Percentiles rank a stretch among this genome's conserved stretches.
These are phyloP conservation scores for Pleoardoris graminearum DNA, from an alignment of 2,329 filamentous ascomycete species.

Conservation along the genomic window DNA sequence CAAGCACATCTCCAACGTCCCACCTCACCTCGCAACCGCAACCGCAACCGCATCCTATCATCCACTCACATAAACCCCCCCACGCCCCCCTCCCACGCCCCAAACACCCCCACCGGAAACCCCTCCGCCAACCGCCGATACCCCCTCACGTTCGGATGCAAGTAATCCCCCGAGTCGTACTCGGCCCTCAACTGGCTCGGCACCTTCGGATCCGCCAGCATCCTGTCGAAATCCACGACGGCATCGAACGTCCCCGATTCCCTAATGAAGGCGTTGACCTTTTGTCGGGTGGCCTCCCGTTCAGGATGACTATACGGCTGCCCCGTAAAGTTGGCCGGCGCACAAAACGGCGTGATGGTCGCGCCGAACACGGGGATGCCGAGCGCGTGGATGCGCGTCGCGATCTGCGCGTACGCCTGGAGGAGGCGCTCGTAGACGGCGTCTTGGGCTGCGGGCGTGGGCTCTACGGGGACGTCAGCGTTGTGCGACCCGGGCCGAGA, in stretches of 20 bases:
- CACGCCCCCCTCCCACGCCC: slow-evolving; percentile 25
- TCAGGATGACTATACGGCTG: slow-evolving; percentile 60
- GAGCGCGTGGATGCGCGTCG: slow-evolving; percentile 56
- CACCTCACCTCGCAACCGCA: too few relatives aligned
- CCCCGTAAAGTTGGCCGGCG: slow-evolving; percentile 42
- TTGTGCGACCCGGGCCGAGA: too few relatives aligned
- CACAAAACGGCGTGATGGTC: slow-evolving; percentile 67
- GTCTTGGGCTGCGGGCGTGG: slow-evolving; percentile 51
- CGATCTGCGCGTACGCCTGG: slow-evolving; percentile 63
- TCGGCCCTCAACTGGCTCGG: slow-evolving; percentile 52
- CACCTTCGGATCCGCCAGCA: slow-evolving; percentile 57
- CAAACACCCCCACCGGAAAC: slow-evolving; percentile 62
- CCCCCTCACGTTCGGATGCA: slow-evolving; percentile 64
- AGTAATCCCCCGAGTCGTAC: slow-evolving; percentile 66
- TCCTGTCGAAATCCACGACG: slow-evolving; percentile 64
- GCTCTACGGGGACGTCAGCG: slow-evolving; percentile 62
- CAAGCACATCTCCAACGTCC: too few relatives aligned
- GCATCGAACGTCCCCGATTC: slow-evolving; percentile 60
- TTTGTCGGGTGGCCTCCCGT: slow-evolving; percentile 60
- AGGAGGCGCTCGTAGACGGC: slow-evolving; percentile 57
- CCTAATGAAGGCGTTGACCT: slow-evolving; percentile 65
- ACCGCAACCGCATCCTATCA: neutral
- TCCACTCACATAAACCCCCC: slow-evolving; percentile 21
- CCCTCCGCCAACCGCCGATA: slow-evolving; percentile 63
- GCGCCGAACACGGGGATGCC: slow-evolving; percentile 63